Conservation (phyloP, 202 grass and related monocot genomes). For the Elaeis oleifera region DNA sequence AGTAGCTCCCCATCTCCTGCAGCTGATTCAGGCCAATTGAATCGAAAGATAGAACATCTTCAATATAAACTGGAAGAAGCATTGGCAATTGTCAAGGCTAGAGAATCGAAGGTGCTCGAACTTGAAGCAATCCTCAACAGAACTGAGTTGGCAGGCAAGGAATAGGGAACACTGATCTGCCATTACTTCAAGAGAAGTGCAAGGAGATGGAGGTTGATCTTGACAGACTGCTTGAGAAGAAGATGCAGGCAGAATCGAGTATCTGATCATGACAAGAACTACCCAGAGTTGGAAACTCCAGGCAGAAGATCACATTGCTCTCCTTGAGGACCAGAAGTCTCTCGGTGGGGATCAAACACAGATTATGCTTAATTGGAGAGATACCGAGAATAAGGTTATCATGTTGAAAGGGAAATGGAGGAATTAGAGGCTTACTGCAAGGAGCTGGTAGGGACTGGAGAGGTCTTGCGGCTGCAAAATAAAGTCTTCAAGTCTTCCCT, state of each 20-base stretch:
- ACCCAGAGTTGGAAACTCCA: slow-evolving; percentile 43
- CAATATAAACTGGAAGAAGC: slow-evolving; percentile 37
- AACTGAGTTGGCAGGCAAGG: not conserved
- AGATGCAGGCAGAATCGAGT: slow-evolving; percentile 49
- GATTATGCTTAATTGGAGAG: slow-evolving; percentile 27
- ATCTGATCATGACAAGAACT: slow-evolving; percentile 38
- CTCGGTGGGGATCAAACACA: not conserved
- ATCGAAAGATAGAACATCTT: slow-evolving; percentile 33
- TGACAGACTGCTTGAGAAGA: slow-evolving; percentile 36
- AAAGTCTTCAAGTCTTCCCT: slow-evolving; percentile 44
- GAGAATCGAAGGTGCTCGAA: slow-evolving; percentile 33
- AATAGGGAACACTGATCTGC: not conserved
- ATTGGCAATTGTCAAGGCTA: slow-evolving; percentile 29
- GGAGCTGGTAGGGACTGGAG: slow-evolving; percentile 30
- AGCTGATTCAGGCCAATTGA: slow-evolving; percentile 18
- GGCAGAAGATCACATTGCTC: slow-evolving; percentile 38
- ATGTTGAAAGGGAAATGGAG: slow-evolving; percentile 39
- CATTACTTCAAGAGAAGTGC: slow-evolving; percentile 1
- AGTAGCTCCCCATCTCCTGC: not conserved
- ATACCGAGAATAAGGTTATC: slow-evolving; percentile 37
- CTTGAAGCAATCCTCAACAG: slow-evolving; percentile 32
- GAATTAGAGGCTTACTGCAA: slow-evolving; percentile 37
- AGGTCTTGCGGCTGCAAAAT: slow-evolving; percentile 42
- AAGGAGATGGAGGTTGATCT: slow-evolving; percentile 42
- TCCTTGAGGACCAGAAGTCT: slow-evolving; percentile 38